These are phyloP conservation scores for Kurtzmaniella quercitrusa DNA, from an alignment of 1,139 yeast genomes.

Conservation along the genomic window DNA sequence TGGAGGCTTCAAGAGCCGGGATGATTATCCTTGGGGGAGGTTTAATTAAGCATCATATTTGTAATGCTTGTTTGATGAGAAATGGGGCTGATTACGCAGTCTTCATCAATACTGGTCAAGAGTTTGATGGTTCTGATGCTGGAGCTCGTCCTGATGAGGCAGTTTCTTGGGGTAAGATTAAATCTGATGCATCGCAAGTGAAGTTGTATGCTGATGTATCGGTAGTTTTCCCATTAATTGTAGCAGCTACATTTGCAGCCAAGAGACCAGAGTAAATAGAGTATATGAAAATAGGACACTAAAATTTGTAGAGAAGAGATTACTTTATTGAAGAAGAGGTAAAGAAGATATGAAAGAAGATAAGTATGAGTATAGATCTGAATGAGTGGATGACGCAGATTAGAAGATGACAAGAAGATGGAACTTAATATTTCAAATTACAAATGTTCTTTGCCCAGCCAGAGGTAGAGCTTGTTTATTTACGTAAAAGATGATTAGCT, in stretches of 20 bases:
- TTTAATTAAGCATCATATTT: slow-evolving; percentile 90
- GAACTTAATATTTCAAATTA: no score
- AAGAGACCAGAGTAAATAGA: slow-evolving; percentile 22
- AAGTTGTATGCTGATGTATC: slow-evolving; percentile 97
- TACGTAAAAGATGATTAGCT: no score
- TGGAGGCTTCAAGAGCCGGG: slow-evolving; percentile 95
- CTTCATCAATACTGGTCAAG: slow-evolving; percentile 96
- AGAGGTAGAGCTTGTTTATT: no score
- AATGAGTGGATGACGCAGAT: no score
- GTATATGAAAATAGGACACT: not conserved
- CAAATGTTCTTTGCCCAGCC: no score
- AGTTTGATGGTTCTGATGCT: slow-evolving; percentile 97
- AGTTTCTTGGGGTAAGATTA: slow-evolving; percentile 97
- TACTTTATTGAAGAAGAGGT: no score
- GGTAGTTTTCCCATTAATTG: slow-evolving; percentile 89
- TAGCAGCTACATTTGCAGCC: slow-evolving; percentile 92
- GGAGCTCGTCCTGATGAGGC: slow-evolving; percentile 99
- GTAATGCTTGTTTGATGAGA: slow-evolving; percentile 97
- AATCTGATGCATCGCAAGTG: slow-evolving; percentile 85
- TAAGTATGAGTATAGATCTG: no score
- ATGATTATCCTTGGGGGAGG: slow-evolving; percentile 98
- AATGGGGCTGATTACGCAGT: slow-evolving; percentile 99
- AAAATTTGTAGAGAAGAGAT: not conserved
- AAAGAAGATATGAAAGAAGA: no score
- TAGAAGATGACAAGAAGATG: no score